Base-by-base conservation (phyloP, 1,284 basidiomycete genomes). In the Pseudozyma flocculosa region DNA sequence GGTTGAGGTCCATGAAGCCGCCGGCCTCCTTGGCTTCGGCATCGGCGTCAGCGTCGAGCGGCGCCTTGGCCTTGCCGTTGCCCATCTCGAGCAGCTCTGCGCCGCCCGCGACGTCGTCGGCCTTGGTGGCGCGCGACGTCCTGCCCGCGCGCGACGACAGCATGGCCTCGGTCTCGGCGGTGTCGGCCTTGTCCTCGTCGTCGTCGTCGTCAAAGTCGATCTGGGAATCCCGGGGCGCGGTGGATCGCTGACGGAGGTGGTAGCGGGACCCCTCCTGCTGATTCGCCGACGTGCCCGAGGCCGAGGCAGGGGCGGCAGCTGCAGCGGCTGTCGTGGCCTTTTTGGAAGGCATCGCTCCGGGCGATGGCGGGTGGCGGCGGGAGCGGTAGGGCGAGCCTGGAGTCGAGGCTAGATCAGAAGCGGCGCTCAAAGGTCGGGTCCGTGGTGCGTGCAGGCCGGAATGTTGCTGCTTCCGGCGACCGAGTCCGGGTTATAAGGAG, bases 1-100 rank as follows among this genome's bases (percentile, higher is more conserved):
- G 58, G 24, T 54, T 58, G 19, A 65, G 54, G 18, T 65, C 62
- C 62, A 65, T 65, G 53, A 65, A 61, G 14, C 62, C 62, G 5
- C 50, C 56, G 2, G 57, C 62, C 38, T 61, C 62, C 30, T 55
- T 55, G 23, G 39, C 50, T 26, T 54, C 46, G 41, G 8, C 32
- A 13, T 17, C 15, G 32, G 3, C 32, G 32, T 4, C 15, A 13
- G 11, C 32, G 32, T 17, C 15, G 32, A 5, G 7, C 14, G 9
- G 32, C 3, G 14, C 7, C 32, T 34, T 34, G 32, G 11, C 4
- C 32, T 34, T 34, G 32, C 10, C 32, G 32, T 17, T 17, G 32
- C 9, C 32, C 32, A 34, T 34, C 32, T 34, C 32, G 32, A 34
- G 32, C 15, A 11, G 32, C 32, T 34, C 32, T 11, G 32, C 32